Evolutionary conservation across 805 yeast species (phyloP), one percentile per base, ranked within the genome.

Genomic region (Wickerhamiella azymoides): DNA sequence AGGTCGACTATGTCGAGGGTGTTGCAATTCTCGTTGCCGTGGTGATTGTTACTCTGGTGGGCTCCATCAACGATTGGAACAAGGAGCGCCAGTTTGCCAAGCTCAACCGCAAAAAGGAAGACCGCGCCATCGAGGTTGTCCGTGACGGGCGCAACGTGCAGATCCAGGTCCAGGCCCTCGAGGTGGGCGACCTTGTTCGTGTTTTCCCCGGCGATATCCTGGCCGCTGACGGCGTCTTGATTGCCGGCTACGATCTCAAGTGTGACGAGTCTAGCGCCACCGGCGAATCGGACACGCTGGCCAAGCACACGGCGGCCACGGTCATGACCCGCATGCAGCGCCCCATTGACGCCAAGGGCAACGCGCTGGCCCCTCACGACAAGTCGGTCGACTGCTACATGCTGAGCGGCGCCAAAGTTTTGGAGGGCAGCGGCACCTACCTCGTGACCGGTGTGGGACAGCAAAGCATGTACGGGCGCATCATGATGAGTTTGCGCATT

Each of bases 1-100:
- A 78, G 56, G 93, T 92, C 27, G 95, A 89, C 57, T 92, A 97
- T 96, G 95, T 93, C 40, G 99, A 92, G 68, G 99, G 99, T 54
- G 94, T 88, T 33, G 99, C 98, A 36, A 92, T 92, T 59, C 74
- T 92, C 54, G 81, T 81, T 3, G 99, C 99, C 17, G 83, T 92
- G 19, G 57, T 76, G 4, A 89, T 92, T 49, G 97, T 92, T 28
- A 95, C 89, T 4, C 52, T 84, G 2, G 98, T 93, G 11, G 94
- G 96, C 42, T 92, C 96, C 2, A 80, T 76, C n/a, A 92, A 92
- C 62, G 98, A 92, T 64, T 92, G 82, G 68, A 96, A 92, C 60
- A 93, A 93, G 62, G 98, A 92, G 61, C 68, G 85, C 13, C 98
- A 92, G 61, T 92, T 92, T 63, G 82, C 84, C 43, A 80, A 78